Percentiles rank a stretch among this genome's conserved stretches.
phyloP scores from a whole-genome alignment of 495 filamentous ascomycete species.

The Penicillium paradoxum region DNA sequence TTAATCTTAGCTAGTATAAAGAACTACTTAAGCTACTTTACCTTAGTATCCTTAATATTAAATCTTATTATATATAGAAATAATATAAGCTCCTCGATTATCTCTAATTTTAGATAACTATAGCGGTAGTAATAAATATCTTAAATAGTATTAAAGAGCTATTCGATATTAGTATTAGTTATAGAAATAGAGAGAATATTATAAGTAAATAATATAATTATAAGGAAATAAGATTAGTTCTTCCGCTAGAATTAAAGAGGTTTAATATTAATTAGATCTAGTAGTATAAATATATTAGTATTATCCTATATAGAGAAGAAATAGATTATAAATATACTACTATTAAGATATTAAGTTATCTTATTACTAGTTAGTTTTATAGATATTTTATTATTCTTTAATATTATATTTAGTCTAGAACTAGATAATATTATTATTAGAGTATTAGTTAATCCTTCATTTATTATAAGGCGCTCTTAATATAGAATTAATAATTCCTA shows the following conservation, averaged over 20 bases:
- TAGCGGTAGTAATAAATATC: neutral
- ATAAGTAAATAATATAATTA: neutral
- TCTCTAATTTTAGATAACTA: neutral
- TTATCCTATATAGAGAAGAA: neutral
- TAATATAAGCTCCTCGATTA: neutral
- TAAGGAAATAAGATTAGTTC: neutral
- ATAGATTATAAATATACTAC: neutral
- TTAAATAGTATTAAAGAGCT: neutral
- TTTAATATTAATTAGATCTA: neutral
- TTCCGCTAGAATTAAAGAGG: neutral
- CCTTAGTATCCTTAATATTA: neutral
- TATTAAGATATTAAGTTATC: no score
- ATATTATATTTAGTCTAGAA: neutral
- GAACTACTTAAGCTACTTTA: neutral
- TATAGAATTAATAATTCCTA: neutral
- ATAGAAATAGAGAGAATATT: neutral
- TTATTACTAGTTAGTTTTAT: neutral
- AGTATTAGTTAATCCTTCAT: neutral
- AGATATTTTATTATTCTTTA: neutral
- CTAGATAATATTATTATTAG: neutral
- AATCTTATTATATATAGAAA: no score
- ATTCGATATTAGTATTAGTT: neutral
- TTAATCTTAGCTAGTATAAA: neutral
- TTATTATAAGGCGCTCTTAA: neutral
- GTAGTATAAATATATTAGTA: neutral